Percentiles rank a stretch among this genome's conserved stretches.
These are phyloP conservation scores for Laguncularia racemosa DNA, from an alignment of 345 rosid genomes.

Conservation along the genomic window DNA sequence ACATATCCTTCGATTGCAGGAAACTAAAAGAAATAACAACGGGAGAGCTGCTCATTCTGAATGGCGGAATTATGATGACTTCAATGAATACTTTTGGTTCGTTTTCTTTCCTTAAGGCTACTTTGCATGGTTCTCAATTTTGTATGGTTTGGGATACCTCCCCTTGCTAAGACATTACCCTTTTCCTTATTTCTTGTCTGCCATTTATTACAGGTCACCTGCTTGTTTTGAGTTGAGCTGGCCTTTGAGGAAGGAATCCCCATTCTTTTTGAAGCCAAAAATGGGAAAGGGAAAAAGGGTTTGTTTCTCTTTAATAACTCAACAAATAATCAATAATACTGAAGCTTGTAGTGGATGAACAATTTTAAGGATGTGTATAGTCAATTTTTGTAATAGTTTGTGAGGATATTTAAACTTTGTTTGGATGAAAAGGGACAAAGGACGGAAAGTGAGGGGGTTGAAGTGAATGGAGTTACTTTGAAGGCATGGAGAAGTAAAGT, in stretches of 20 bases:
- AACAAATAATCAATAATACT: too few species aligned
- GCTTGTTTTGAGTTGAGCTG: slow-evolving; percentile 83
- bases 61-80: slow-evolving; percentile 99
- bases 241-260: slow-evolving; percentile 63
- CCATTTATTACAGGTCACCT: slow-evolving; percentile 58
- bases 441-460: too few species aligned
- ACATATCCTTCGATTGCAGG: slow-evolving; percentile 30
- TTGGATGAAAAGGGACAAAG: too few species aligned
- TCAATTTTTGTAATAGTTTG: neutral
- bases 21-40: slow-evolving; percentile 58
- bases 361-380: neutral
- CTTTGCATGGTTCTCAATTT: slow-evolving; percentile 4
- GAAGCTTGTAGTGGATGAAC: too few species aligned
- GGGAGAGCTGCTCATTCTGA: slow-evolving; percentile 97
- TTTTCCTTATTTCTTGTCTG: slow-evolving; percentile 8
- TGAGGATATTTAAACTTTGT: too few species aligned
- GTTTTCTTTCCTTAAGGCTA: slow-evolving; percentile 16
- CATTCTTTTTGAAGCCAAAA: slow-evolving; percentile 45
- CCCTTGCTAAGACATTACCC: neutral
- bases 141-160: neutral
- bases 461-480: too few species aligned
- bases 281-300: slow-evolving; percentile 72
- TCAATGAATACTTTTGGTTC: slow-evolving; percentile 97
- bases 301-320: slow-evolving; percentile 10
- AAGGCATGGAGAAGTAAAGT: too few species aligned